These are phyloP conservation scores for Nakazawaea peltata DNA, from an alignment of 805 yeast species.

Conservation along the genomic window DNA sequence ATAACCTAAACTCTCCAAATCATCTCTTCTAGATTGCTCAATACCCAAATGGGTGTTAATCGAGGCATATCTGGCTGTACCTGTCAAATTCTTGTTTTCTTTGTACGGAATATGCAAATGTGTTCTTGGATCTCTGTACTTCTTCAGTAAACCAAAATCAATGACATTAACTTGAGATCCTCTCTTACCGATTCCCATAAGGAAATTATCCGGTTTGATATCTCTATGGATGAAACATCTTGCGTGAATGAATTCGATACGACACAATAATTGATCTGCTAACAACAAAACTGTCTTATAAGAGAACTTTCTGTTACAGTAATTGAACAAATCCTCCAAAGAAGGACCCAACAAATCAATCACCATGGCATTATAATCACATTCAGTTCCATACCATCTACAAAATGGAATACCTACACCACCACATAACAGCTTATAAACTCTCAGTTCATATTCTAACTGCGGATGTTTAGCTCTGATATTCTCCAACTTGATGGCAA, in stretches of 20 bases:
- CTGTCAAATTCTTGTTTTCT: slow-evolving; percentile 93
- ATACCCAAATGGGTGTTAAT: slow-evolving; percentile 95
- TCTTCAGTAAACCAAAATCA: slow-evolving; percentile 91
- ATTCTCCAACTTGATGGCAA: slow-evolving; percentile 90
- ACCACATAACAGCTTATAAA: slow-evolving; percentile 88
- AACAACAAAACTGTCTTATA: slow-evolving; percentile 86
- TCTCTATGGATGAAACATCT: slow-evolving; percentile 84
- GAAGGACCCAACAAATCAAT: slow-evolving; percentile 94
- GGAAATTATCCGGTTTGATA: slow-evolving; percentile 76
- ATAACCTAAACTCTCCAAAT: slow-evolving; percentile 89
- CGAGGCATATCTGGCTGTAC: slow-evolving; percentile 95
- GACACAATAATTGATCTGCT: slow-evolving; percentile 91
- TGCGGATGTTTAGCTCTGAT: slow-evolving; percentile 93
- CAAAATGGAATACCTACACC: slow-evolving; percentile 97
- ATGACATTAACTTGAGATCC: slow-evolving; percentile 94
- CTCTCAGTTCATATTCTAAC: slow-evolving; percentile 93
- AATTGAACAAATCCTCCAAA: slow-evolving; percentile 89
- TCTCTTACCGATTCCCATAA: slow-evolving; percentile 86
- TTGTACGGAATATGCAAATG: slow-evolving; percentile 93
- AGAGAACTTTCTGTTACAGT: slow-evolving; percentile 89
- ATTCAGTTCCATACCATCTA: slow-evolving; percentile 95
- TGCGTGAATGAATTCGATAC: slow-evolving; percentile 93
- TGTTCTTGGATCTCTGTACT: slow-evolving; percentile 89
- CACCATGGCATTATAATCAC: slow-evolving; percentile 95
- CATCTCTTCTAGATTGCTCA: slow-evolving; percentile 96